Base-by-base conservation (phyloP, 495 filamentous ascomycete species). In the Podospora appendiculata region DNA sequence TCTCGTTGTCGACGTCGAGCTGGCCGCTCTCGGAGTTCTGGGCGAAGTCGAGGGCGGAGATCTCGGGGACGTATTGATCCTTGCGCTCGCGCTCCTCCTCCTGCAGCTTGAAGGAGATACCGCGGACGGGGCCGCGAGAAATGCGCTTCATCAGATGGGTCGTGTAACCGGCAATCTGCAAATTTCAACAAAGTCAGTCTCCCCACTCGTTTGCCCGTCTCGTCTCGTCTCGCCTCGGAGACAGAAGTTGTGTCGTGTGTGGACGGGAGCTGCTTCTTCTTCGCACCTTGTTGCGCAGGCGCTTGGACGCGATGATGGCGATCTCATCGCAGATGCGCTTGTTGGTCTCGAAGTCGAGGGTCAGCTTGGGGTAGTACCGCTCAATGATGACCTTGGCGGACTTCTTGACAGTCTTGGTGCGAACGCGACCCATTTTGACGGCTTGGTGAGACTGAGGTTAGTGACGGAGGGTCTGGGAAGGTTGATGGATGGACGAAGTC, bases 101-200 rank as follows among this genome's bases (percentile, higher is more conserved):
- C 81, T 98, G 93, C 49, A 98, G 86, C 84, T 97, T 98, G 89
- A 98, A 98, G 72, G 94, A 97, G 78, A 98, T 98, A 82, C 93
- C 93, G 66, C 93, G 93, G 75, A 98, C 93, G 57, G 93, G 93
- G 44, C 93, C 93, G 72, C 93, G 90, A 79, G 96, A 92, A 70
- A 98, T 98, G 78, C 93, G 93, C 82, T 95, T 96, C 93, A 98
- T 75, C 71, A 90, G 72, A 68, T 92, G 89, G 54, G 92, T 97
- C 62, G 92, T 95, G 81, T 96, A 97, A 64, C 93, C 93, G 68
- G 93, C 93, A 80, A 97, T 96, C 90, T 93, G 63, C 7, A 40
- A 11, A n/a, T 40, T 19, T 18, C 9, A 18, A 18, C 6, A 9
- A 48, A 48, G 35, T 12, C 16, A 38, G 36, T 38, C 9, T 25